phyloP scores from a whole-genome alignment of 140 eudicot genomes.

The Cichorium intybus region DNA sequence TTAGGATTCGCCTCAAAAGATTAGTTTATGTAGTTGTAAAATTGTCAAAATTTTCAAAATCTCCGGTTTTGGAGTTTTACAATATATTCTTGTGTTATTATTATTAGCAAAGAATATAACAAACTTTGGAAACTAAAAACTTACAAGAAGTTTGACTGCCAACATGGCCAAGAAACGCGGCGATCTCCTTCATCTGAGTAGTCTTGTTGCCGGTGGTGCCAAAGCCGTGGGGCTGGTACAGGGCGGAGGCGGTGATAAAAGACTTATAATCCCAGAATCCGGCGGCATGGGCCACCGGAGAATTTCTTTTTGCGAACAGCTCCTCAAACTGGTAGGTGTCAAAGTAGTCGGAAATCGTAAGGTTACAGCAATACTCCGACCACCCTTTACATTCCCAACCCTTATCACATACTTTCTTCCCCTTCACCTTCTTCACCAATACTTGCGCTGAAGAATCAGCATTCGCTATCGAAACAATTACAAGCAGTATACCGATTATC shows the following conservation, averaged over 20 bases:
- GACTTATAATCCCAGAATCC: constrained; percentile 85
- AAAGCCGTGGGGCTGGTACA: constrained; percentile 74
- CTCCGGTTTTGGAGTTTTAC: too few species aligned
- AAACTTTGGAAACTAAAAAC: not conserved
- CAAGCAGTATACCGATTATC: constrained; percentile 18
- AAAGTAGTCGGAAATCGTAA: constrained; percentile 69
- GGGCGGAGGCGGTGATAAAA: constrained; percentile 66
- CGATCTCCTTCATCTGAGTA: constrained; percentile 77
- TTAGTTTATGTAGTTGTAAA: too few species aligned
- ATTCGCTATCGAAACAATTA: constrained; percentile 24
- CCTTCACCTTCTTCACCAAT: constrained; percentile 65
- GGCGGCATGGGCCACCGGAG: constrained; percentile 81
- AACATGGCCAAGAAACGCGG: constrained; percentile 85
- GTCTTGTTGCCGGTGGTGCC: constrained; percentile 79
- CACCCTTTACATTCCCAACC: constrained; percentile 78
- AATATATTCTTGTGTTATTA: too few species aligned
- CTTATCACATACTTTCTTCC: constrained; percentile 61
- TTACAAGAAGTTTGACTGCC: constrained; percentile 85
- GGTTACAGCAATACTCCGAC: constrained; percentile 73
- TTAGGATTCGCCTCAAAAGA: too few species aligned
- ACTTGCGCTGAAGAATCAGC: constrained; percentile 34
- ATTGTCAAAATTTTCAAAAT: too few species aligned
- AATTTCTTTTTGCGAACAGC: constrained; percentile 63
- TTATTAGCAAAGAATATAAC: not conserved
- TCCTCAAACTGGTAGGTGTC: constrained; percentile 76